Conservation (phyloP, 768 basidiomycete species). For the Suillus americanus region DNA sequence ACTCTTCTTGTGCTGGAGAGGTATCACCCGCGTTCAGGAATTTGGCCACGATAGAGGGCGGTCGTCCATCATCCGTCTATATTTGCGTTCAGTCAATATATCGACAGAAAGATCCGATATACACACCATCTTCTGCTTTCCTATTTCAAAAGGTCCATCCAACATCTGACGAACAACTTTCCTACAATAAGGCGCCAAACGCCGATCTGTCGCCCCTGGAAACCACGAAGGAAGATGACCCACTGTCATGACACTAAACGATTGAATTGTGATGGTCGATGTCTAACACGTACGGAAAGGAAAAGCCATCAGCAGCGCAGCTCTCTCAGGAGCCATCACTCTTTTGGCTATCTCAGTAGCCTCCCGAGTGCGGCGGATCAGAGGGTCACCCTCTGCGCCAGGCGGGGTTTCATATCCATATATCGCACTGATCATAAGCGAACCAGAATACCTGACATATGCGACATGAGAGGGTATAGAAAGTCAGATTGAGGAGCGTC, state of each 20-base stretch:
- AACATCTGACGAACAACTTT: background rate
- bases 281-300: constrained; percentile 7
- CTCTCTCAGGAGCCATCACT: constrained; percentile 5
- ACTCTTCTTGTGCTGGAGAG: background rate
- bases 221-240: constrained; percentile 14
- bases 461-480: background rate
- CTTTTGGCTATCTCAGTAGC: background rate
- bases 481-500: background rate
- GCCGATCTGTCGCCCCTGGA: constrained; percentile 6
- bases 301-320: constrained; percentile 8
- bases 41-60: background rate
- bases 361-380: constrained; percentile 2
- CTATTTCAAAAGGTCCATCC: constrained; percentile 23
- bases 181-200: background rate
- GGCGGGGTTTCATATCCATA: constrained; percentile 9
- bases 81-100: background rate
- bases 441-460: constrained; percentile 11
- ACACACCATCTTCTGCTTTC: constrained; percentile 26
- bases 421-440: constrained; percentile 22
- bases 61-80: background rate
- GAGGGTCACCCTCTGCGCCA: background rate
- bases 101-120: too few relatives aligned
- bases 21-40: background rate
- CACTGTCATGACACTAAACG: constrained; percentile 2
- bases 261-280: too few relatives aligned